These are phyloP conservation scores for Vickermania spadyakhi DNA, from an alignment of 208 protist genomes.

Conservation along the genomic window DNA sequence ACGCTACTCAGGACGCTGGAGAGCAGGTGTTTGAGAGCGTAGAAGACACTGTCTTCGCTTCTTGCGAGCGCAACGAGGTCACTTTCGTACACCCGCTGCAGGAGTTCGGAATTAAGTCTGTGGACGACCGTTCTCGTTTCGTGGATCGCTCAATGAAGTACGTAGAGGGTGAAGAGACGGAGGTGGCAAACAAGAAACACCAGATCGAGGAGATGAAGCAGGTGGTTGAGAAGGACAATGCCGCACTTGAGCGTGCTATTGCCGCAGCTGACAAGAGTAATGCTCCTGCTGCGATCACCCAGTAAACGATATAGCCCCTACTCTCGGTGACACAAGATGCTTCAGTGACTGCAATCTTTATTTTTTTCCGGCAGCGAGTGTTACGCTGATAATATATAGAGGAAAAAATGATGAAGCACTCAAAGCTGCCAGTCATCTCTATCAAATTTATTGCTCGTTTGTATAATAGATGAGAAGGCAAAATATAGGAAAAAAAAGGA, in stretches of 20 bases:
- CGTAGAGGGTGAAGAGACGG: conserved; percentile 70
- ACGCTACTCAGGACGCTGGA: conserved; percentile 69
- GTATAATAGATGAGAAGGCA: too few relatives aligned
- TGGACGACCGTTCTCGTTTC: conserved; percentile 56
- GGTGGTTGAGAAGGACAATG: conserved; percentile 48
- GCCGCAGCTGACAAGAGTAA: conserved; percentile 9
- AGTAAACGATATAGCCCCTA: too few relatives aligned
- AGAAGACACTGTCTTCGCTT: conserved; percentile 35
- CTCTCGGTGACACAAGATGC: too few relatives aligned
- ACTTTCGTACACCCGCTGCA: conserved; percentile 72
- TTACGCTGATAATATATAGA: conserved; percentile 18
- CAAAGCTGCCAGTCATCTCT: too few relatives aligned
- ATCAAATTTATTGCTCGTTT: too few relatives aligned
- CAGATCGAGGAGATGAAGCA: conserved; percentile 49
- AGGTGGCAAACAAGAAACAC: conserved; percentile 44
- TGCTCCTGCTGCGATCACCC: not conserved
- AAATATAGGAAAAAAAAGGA: too few relatives aligned
- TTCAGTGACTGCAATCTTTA: too few relatives aligned
- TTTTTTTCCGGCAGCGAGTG: too few relatives aligned
- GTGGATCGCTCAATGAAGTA: conserved; percentile 69
- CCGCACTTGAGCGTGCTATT: conserved; percentile 36
- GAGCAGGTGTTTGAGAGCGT: conserved; percentile 75
- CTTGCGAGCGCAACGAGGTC: conserved; percentile 24
- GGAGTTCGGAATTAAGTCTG: conserved; percentile 56
- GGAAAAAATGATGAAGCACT: too few relatives aligned